Evolutionary conservation across 441 rosid species (phyloP).

Genomic region (Populus tomentosa): DNA sequence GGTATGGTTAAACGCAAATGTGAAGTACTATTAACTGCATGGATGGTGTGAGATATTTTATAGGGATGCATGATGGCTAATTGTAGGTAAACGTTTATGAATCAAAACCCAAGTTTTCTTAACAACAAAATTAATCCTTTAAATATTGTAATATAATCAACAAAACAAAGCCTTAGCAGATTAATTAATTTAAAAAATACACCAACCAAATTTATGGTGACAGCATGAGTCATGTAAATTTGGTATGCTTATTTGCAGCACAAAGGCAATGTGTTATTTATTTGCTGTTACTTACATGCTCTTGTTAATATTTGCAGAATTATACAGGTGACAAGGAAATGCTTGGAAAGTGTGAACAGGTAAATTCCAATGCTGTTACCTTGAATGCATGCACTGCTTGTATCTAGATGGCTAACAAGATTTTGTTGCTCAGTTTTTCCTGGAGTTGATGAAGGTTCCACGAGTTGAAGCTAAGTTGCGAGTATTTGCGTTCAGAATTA

Average conservation of each 20-base stretch:
- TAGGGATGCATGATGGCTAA: background rate
- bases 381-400: slow-evolving; percentile 13
- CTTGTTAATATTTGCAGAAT: slow-evolving; percentile 48
- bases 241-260: background rate
- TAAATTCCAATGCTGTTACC: slow-evolving; percentile 25
- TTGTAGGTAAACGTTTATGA: background rate
- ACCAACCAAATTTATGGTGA: slow-evolving; percentile 5
- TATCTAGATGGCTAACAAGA: slow-evolving; percentile 20
- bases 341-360: slow-evolving; percentile 99
- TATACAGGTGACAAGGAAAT: slow-evolving; percentile 83
- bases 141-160: background rate
- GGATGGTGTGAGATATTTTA: background rate
- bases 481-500: slow-evolving; percentile 89
- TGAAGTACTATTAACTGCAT: background rate
- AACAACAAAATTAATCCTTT: background rate
- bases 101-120: background rate
- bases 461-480: slow-evolving; percentile 92
- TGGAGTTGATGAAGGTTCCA: slow-evolving; percentile 93
- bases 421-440: slow-evolving; percentile 65
- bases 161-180: slow-evolving; percentile 2
- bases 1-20: background rate
- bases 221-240: slow-evolving; percentile 5
- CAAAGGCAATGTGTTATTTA: background rate
- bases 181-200: background rate
- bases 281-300: slow-evolving; percentile 16